Evolutionary conservation across 2,329 filamentous ascomycete species (phyloP), one percentile per base, ranked within the genome.

Genomic region (Podosphaera fusca): DNA sequence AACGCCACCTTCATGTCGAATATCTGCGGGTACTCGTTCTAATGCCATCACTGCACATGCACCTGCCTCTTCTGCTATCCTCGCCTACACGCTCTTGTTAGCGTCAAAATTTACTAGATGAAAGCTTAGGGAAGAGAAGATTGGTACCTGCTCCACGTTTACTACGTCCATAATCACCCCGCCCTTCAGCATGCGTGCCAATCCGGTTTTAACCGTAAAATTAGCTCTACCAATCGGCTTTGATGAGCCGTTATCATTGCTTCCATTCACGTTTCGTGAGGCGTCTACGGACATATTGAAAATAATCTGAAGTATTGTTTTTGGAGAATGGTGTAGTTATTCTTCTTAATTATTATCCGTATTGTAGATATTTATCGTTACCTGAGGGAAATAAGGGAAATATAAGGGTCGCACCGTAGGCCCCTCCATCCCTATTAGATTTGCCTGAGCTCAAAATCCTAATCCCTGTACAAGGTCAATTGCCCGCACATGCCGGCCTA

Each of bases 101-200:
- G 38, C 3, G 10, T 42, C 38, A 6, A 42, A 6, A 14, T 42
- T 12, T 42, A 38, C 35, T 38, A 5, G 35, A 12, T 12, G n/a
- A 42, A 3, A 14, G n/a, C 9, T 42, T 14, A 4, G 38, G n/a
- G 38, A 47, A 55, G 33, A 35, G 35, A 49, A 54, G 53, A 42
- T 51, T 21, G 36, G 34, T 69, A 81, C 81, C 74, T 86, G 89
- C 68, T 87, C 85, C 33, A 88, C 86, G 70, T 90, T 87, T 61
- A 94, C 87, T 58, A 96, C 92, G 72, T 98, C 92, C 92, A 98
- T 98, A 72, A 98, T 98, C 63, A 98, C 92, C 66, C 92, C 92
- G 69, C 92, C 92, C 77, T 96, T 95, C 72, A 96, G 76, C 92
- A 98, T 98, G 72, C 94, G 85, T 31, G 92, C 92, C 62, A 98